These are phyloP conservation scores for Calycina herbarum DNA, from an alignment of 2,329 filamentous ascomycete genomes.

Conservation along the genomic window DNA sequence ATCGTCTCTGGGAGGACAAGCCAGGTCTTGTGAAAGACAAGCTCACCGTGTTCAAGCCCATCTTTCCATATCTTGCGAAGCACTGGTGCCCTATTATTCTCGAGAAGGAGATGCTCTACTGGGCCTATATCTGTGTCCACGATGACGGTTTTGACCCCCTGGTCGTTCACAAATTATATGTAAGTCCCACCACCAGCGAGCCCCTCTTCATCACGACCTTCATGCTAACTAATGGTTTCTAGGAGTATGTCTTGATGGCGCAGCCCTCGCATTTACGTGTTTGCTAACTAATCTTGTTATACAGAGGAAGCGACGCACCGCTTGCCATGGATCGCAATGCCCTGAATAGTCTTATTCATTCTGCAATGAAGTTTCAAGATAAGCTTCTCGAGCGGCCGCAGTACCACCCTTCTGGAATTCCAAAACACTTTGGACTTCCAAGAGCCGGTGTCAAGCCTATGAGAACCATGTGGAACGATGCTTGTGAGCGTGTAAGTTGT, in stretches of 20 bases:
- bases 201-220: neutral
- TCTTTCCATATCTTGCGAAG: neutral
- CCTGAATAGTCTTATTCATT: too few relatives aligned
- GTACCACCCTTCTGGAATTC: neutral
- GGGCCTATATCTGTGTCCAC: neutral
- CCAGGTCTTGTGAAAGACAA: neutral
- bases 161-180: neutral
- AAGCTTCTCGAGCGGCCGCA: neutral
- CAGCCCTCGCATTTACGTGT: too few relatives aligned
- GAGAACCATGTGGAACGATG: neutral
- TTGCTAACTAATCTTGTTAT: too few relatives aligned
- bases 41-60: too few relatives aligned
- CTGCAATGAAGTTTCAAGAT: neutral
- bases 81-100: neutral
- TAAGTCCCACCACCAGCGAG: neutral
- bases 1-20: neutral
- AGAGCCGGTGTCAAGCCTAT: neutral
- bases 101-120: neutral
- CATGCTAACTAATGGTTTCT: neutral
- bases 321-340: too few relatives aligned
- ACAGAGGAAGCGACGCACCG: too few relatives aligned
- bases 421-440: neutral
- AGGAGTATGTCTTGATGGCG: too few relatives aligned
- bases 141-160: neutral
- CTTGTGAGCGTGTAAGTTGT: neutral